Evolutionary conservation across 1,284 basidiomycete genomes (phyloP), one percentile per base, ranked within the genome.

Genomic region (Vanrija sp.): DNA sequence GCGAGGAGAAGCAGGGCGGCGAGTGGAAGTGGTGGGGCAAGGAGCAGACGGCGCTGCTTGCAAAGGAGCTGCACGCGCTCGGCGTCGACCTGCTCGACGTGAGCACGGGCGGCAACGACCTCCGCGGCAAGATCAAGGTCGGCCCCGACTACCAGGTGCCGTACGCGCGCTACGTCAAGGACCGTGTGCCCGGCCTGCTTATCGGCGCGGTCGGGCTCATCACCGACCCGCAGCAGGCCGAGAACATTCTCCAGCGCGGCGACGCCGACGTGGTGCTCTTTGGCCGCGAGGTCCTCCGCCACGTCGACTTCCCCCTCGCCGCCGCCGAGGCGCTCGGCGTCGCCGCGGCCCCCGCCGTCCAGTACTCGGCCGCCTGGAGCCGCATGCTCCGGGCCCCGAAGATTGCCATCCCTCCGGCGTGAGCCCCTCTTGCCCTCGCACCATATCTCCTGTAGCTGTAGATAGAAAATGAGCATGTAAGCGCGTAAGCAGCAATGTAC

Each of bases 71-170:
- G 57, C 66, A 80, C 59, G 80, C 82, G 52, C 58, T 83, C 8
- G 86, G 85, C 6, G 78, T 89, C 14, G 87, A 89, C 65, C 75
- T 90, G 20, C 69, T 91, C 45, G 87, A 90, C 71, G 80, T 80
- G 48, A 85, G 82, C 52, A 80, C 81, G 1, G 86, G 85, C n/a
- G 87, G 87, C 1, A 85, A 85, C 66, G 86, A 82, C 77, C 68
- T 63, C 4, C 67, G 80, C 54, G 85, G 87, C 69, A 60, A 69
- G 47, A 85, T 89, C 57, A 57, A 78, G 0, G 54, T 83, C 43
- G 77, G 68, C 6, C 85, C 84, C n/a, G 83, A 82, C 3, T 89
- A 87, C 70, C 66, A 88, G 82, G 82, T 87, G 2, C 84, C 81
- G 2, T 87, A 87, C 65, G 83, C 87, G 0, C 83, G 82, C 58